Conservation (phyloP, 2,329 filamentous ascomycete genomes). For the Penicillium paneum region DNA sequence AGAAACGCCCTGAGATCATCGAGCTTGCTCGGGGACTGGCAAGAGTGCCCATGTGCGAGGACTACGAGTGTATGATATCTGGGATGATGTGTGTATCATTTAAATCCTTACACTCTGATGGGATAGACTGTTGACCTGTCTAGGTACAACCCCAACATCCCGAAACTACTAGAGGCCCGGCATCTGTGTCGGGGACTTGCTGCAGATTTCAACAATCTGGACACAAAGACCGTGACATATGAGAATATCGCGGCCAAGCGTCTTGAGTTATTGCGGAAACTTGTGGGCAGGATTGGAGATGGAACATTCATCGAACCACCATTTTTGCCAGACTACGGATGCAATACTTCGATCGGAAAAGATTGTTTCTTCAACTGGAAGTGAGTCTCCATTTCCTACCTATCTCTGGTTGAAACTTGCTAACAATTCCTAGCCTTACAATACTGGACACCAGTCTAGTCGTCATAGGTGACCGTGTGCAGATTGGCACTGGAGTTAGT, state of each 20-base stretch:
- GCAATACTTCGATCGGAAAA: slow-evolving; percentile 30
- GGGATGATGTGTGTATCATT: slow-evolving; percentile 33
- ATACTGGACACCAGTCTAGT: slow-evolving; percentile 55
- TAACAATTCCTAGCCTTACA: slow-evolving; percentile 47
- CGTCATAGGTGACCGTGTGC: slow-evolving; percentile 52
- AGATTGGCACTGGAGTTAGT: slow-evolving; percentile 53
- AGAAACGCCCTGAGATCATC: slow-evolving; percentile 32
- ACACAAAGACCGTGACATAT: slow-evolving; percentile 25
- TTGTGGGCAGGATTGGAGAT: slow-evolving; percentile 30
- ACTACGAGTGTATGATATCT: slow-evolving; percentile 37
- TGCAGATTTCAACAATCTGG: slow-evolving; percentile 31
- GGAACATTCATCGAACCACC: slow-evolving; percentile 34
- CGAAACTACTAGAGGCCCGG: slow-evolving; percentile 28
- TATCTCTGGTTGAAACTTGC: background rate
- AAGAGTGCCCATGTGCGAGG: slow-evolving; percentile 31
- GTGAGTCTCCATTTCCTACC: slow-evolving; percentile 13
- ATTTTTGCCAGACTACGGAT: slow-evolving; percentile 34
- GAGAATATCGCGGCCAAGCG: slow-evolving; percentile 27
- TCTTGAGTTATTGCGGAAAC: slow-evolving; percentile 25
- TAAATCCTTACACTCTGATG: background rate
- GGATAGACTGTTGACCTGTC: background rate
- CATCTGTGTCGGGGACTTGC: slow-evolving; percentile 28
- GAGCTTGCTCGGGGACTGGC: slow-evolving; percentile 27
- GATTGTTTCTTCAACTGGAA: slow-evolving; percentile 36
- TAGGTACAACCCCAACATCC: slow-evolving; percentile 32